Conservation (phyloP, 352 stramenopile genomes). For the Phytophthora tentaculata region DNA sequence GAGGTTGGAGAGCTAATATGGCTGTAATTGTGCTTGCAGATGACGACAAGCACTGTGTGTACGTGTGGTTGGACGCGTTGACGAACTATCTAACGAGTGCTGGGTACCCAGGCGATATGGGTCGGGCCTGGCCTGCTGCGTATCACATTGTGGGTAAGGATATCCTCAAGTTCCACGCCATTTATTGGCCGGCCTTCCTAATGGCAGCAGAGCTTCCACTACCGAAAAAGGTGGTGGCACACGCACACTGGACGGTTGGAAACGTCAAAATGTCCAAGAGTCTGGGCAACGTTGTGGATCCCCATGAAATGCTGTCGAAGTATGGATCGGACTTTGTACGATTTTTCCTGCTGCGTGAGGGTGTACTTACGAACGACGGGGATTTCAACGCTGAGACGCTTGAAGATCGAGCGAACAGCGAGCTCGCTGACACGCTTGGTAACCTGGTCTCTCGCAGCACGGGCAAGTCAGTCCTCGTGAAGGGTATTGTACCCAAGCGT, state of each 20-base stretch:
- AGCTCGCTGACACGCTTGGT: conserved; percentile 92
- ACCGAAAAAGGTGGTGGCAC: conserved; percentile 95
- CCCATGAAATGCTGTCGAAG: conserved; percentile 90
- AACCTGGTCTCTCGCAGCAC: conserved; percentile 88
- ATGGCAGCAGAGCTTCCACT: conserved; percentile 92
- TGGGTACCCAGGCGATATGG: conserved; percentile 86
- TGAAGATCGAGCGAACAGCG: conserved; percentile 96
- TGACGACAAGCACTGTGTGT: conserved; percentile 95
- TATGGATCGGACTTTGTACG: conserved; percentile 95
- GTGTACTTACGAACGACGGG: conserved; percentile 95
- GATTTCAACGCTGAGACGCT: conserved; percentile 89
- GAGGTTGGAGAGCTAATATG: conserved; percentile 5
- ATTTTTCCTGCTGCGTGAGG: conserved; percentile 92
- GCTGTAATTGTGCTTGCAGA: conserved; percentile 28
- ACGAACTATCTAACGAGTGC: conserved; percentile 98
- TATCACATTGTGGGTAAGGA: conserved; percentile 98
- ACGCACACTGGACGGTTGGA: conserved; percentile 99
- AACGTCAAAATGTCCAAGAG: conserved; percentile 99
- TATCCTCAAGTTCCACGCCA: conserved; percentile 99
- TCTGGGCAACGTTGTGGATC: conserved; percentile 98
- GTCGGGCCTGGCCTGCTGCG: conserved; percentile 66
- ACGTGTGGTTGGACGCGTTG: conserved; percentile 99
- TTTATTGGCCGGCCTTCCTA: conserved; percentile 99
- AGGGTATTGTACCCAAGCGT: conserved; percentile 52
- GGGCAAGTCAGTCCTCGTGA: conserved; percentile 65